phyloP scores from a whole-genome alignment of 306 rosid species.

The Amphicarpaea edgeworthii region DNA sequence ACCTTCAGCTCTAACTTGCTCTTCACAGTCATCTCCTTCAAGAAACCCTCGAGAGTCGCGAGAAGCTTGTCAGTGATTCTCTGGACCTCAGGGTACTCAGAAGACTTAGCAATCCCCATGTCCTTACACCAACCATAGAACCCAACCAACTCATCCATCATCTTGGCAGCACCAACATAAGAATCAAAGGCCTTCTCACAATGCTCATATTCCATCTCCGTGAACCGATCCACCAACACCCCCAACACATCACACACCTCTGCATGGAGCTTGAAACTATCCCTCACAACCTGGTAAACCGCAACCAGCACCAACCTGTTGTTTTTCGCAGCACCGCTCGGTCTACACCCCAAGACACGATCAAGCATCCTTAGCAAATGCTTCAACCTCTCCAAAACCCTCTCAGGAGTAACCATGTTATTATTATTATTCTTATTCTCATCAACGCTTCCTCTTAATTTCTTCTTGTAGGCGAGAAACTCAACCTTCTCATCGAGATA shows the following conservation, averaged over 20 bases:
- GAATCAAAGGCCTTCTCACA: slow-evolving; percentile 71
- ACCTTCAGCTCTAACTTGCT: slow-evolving; percentile 54
- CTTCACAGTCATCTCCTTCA: slow-evolving; percentile 76
- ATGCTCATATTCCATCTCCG: slow-evolving; percentile 76
- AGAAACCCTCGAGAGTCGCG: slow-evolving; percentile 73
- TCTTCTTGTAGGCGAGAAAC: slow-evolving; percentile 63
- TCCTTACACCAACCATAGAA: slow-evolving; percentile 89
- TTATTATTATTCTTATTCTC: too few relatives aligned
- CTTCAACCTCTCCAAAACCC: slow-evolving; percentile 68
- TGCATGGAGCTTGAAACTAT: slow-evolving; percentile 67
- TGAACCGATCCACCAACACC: slow-evolving; percentile 74
- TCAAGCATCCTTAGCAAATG: slow-evolving; percentile 69
- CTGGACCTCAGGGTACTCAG: slow-evolving; percentile 86
- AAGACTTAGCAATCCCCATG: slow-evolving; percentile 73
- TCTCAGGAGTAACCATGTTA: too few relatives aligned
- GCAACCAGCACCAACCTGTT: slow-evolving; percentile 72
- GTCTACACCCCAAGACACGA: slow-evolving; percentile 74
- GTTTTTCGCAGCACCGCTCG: slow-evolving; percentile 69
- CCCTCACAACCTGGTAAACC: slow-evolving; percentile 71
- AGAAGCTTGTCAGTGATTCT: slow-evolving; percentile 69
- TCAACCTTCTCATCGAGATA: slow-evolving; percentile 82
- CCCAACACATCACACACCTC: slow-evolving; percentile 80
- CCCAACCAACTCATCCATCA: slow-evolving; percentile 69
- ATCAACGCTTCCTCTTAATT: slow-evolving; percentile 43
- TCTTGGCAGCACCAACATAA: slow-evolving; percentile 70